phyloP scores from a whole-genome alignment of 2,329 filamentous ascomycete species.

The Penicillium sp. region DNA sequence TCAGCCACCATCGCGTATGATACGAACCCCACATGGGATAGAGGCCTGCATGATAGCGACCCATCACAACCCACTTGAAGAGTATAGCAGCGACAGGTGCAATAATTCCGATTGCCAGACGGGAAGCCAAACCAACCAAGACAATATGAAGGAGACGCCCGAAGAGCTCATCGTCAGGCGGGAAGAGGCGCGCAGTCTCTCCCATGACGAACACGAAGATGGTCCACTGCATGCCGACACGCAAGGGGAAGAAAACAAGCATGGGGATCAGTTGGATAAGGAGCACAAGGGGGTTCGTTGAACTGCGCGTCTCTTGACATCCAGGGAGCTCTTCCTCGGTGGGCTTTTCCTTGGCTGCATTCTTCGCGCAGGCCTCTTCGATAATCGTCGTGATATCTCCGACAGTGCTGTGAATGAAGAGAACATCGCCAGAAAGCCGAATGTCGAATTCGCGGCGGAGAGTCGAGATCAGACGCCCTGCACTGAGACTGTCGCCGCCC shows the following conservation, averaged over 20 bases:
- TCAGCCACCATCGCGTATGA: slow-evolving; percentile 64
- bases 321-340: slow-evolving; percentile 27
- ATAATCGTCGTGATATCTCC: slow-evolving; percentile 37
- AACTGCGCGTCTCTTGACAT: slow-evolving; percentile 44
- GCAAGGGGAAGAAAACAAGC: slow-evolving; percentile 56
- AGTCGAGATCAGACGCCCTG: slow-evolving; percentile 57
- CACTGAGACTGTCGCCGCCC: slow-evolving; percentile 60
- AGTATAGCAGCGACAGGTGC: slow-evolving; percentile 55
- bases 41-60: slow-evolving; percentile 57
- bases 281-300: slow-evolving; percentile 56
- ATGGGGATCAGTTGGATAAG: slow-evolving; percentile 58
- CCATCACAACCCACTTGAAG: slow-evolving; percentile 62
- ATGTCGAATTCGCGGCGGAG: slow-evolving; percentile 57
- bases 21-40: slow-evolving; percentile 66
- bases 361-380: slow-evolving; percentile 22
- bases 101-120: slow-evolving; percentile 45
- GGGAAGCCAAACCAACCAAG: slow-evolving; percentile 51
- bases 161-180: slow-evolving; percentile 45
- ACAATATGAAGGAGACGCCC: slow-evolving; percentile 58
- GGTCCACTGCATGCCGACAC: slow-evolving; percentile 58
- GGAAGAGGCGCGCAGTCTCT: slow-evolving; percentile 38
- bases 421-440: slow-evolving; percentile 55
- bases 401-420: slow-evolving; percentile 58
- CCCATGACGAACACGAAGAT: slow-evolving; percentile 55
- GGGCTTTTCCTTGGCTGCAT: neutral